Evolutionary conservation across 176 grass and related monocot species (phyloP), one percentile per base, ranked within the genome.

Genomic region (Carex littledalei): DNA sequence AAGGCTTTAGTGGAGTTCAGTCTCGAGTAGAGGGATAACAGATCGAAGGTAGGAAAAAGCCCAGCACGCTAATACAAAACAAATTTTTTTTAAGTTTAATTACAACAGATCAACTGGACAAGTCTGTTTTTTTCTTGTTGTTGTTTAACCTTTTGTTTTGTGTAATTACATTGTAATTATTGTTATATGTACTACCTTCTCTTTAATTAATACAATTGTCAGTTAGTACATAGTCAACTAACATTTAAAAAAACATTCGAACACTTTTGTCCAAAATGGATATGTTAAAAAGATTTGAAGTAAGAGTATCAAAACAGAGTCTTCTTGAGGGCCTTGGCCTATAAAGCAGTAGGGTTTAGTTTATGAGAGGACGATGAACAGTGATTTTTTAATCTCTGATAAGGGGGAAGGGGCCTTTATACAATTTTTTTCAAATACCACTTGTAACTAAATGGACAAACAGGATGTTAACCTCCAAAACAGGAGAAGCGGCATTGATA

Each of bases 31-130:
- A 98, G 84, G 34, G 91, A 92, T 79, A 98, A 86, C 67, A 98
- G 78, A 85, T 98, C 95, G 14, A 92, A 95, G 37, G 93, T 95
- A 53, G 93, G 95, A 63, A 98, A 93, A 86, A 95, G 88, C 58
- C 93, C 95, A 92, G 95, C 93, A 72, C 64, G 85, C 95, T 98
- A 88, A 37, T 87, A 85, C 75, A 81, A 37, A 67, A 24, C 4
- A 82, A 88, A 79, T 24, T 24, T 24, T 24, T 24, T 22, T 50
- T 45, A 39, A 80, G 65, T 59, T 84, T 62, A 32, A 18, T 66
- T 43, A 70, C 67, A 70, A 10, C 17, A 41, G 16, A 37, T 37
- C 14, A 70, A 70, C 32, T 70, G 35, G 10, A 32, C 47, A 11
- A 50, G 9, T 12, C 10, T 50, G 10, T 37, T 69, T 35, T 69